Conservation (phyloP, 1,139 yeast species). For the Magnusiomyces ingens region DNA sequence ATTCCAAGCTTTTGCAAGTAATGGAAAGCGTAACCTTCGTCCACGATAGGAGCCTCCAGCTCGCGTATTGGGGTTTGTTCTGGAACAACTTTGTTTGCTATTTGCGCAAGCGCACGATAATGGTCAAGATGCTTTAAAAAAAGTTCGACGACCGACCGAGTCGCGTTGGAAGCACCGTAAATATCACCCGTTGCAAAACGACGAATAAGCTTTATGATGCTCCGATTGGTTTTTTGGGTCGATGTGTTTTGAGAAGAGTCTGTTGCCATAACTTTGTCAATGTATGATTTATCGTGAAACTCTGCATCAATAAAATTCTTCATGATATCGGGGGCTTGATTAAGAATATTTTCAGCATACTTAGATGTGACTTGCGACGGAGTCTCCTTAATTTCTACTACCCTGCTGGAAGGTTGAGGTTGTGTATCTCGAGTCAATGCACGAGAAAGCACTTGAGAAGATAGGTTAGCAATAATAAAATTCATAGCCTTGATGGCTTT, state of each 20-base stretch:
- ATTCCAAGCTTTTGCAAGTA: constrained; percentile 17
- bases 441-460: too few relatives aligned
- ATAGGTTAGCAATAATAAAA: neutral
- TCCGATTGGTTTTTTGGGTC: constrained; percentile 6
- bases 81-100: constrained; percentile 1
- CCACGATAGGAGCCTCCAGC: too few relatives aligned
- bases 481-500: constrained; percentile 12
- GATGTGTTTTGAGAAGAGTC: neutral
- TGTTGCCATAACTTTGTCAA: neutral
- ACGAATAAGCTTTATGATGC: constrained; percentile 17
- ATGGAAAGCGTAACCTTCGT: constrained; percentile 16
- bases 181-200: constrained; percentile 25
- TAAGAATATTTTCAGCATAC: neutral
- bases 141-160: constrained; percentile 22
- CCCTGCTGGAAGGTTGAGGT: too few relatives aligned
- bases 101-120: neutral
- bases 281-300: too few relatives aligned
- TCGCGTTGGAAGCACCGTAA: constrained; percentile 19
- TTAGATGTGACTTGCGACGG: constrained; percentile 8
- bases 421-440: too few relatives aligned
- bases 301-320: too few relatives aligned
- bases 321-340: neutral
- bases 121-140: constrained; percentile 17
- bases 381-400: too few relatives aligned
- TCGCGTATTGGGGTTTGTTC: constrained; percentile 5